Base-by-base conservation (phyloP, 331 rosid species). In the Rhamnella rubrinervis region DNA sequence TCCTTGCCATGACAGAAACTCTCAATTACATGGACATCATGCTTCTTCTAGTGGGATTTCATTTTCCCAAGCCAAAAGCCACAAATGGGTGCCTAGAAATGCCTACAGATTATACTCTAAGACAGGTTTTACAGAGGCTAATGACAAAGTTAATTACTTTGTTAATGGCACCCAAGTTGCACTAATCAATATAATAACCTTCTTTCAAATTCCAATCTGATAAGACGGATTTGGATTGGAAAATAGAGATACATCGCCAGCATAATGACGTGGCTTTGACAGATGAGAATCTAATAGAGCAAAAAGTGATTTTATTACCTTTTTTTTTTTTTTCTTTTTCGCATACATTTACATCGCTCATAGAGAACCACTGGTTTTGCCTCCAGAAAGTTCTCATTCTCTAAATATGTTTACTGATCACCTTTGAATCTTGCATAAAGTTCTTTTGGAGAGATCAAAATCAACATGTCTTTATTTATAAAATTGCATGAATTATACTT, bases 31-130 rank as follows among this genome's bases (percentile, higher is more conserved):
- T 41, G 61, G 51, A 75, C 59, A 75, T 69, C 74, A 75, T 71
- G 84, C 40, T 65, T 76, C 40, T 62, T 76, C 46, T 46, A 38
- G 72, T 79, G 74, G 73, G 80, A 67, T 19, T 67, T 56, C 35
- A 31, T 31, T 31, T 40, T 59, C 57, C 57, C 8, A 31, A 63
- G 40, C 49, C 60, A 8, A 20, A 9, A 38, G 56, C 58, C 8
- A 19, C 3, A 12, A 28, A 61, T 49, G 75, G 72, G 59, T 44
- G 67, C 25, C 19, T 44, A 31, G 4, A 31, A 31, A 31, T 31
- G 4, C 35, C 5, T 31, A 31, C 35, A 31, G 0, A 31, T 31
- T 31, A 4, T 3, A 31, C 5, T 31, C 5, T 31, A 4, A 44
- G 11, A 9, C 11, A 14, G 11, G 49, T 44, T 44, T 44, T 44